Base-by-base conservation (phyloP, 371 early-diverging fungal species). In the Entomophthora muscae region DNA sequence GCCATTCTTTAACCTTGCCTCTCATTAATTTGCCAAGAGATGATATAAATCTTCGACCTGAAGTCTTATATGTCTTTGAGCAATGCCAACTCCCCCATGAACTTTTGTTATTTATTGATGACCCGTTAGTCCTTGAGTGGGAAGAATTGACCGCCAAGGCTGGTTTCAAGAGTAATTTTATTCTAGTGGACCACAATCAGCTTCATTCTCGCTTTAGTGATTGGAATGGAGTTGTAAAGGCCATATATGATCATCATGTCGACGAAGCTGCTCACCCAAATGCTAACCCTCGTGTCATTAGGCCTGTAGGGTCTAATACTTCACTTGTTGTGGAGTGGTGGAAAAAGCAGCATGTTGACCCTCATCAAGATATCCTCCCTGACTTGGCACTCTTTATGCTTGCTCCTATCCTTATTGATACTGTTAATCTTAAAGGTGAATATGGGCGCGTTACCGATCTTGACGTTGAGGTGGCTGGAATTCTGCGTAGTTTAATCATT, bases 161-260 rank as follows among this genome's bases (percentile, higher is more conserved):
- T 63, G 23, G 42, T 54, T 1, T 54, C 1, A 17, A 26, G 28
- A 27, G 12, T 7, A 52, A 61, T 12, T 33, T 67, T 30, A 51
- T 65, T 12, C 31, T 67, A 1, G 53, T 67, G 10, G 67, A 67
- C 57, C 67, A 67, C 51, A 67, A 67, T 57, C 59, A 65, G 57
- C 51, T 67, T 5, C n/a, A 65, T 2, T 24, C 26, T 51, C 23
- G n/a, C 33, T 67, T 65, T 52, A 10, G 42, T 1, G 5, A 27
- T 3, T 62, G 62, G 62, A 29, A 52, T 7, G 53, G 68, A 23
- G 67, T 66, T 13, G 81, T 89, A 3, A 65, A 68, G 0, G 83
- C 81, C 3, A 69, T 89, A 10, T 51, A 87, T 10, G 90, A 90
- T 69, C 90, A 90, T 65, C 90, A 90, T 65, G 71, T 66, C 0